Conservation (phyloP, 2,329 filamentous ascomycete genomes). For the Lojkania enalia region DNA sequence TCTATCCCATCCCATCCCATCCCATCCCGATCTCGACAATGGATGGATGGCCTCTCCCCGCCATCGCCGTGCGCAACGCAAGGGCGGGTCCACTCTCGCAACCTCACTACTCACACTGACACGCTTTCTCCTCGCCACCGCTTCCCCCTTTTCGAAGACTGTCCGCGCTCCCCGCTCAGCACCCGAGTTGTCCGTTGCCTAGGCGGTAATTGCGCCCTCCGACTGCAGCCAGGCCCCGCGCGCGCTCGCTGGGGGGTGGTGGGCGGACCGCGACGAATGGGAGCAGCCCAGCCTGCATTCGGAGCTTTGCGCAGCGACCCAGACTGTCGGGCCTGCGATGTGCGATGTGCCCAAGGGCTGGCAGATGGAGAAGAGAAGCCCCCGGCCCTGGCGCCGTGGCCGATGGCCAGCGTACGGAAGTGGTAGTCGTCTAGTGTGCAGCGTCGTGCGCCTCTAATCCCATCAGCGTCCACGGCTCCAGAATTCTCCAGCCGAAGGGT, state of each 20-base stretch:
- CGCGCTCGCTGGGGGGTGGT: not conserved
- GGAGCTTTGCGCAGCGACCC: slow-evolving; percentile 42
- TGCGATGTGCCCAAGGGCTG: no score
- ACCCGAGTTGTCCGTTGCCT: no score
- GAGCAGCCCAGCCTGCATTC: slow-evolving; percentile 33
- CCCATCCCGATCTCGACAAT: no score
- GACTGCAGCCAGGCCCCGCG: not conserved
- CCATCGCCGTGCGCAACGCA: not conserved
- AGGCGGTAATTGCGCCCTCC: not conserved
- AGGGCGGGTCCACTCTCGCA: not conserved
- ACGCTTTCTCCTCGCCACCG: not conserved
- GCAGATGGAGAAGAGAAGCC: slow-evolving; percentile 18
- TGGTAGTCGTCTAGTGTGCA: slow-evolving; percentile 9
- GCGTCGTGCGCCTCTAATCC: slow-evolving; percentile 12
- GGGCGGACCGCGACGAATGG: not conserved
- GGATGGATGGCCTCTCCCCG: not conserved
- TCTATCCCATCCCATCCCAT: slow-evolving; percentile 1
- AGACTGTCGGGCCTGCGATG: slow-evolving; percentile 31
- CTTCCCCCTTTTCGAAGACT: not conserved
- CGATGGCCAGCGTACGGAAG: no score
- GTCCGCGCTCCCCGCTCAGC: not conserved
- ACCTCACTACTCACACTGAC: not conserved
- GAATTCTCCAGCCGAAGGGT: slow-evolving; percentile 20
- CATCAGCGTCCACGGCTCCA: slow-evolving; percentile 12
- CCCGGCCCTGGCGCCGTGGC: slow-evolving; percentile 37